These are phyloP conservation scores for Termitomyces sp. DNA, from an alignment of 768 basidiomycete species.

Conservation along the genomic window DNA sequence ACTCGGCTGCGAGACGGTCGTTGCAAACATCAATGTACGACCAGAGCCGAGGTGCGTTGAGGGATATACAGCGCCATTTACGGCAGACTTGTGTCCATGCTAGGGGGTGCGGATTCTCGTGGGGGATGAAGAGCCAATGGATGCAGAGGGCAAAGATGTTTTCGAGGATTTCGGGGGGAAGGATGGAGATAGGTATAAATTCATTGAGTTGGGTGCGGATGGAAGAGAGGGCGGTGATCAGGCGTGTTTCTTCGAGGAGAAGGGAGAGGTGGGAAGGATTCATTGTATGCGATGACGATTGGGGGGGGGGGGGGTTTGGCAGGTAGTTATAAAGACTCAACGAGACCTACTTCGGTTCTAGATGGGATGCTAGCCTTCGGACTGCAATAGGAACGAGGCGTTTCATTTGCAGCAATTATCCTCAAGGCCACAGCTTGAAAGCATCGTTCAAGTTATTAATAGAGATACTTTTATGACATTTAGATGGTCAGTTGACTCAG, in stretches of 20 bases:
- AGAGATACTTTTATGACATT: background rate
- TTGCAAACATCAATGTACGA: conserved; percentile 32
- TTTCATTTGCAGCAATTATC: background rate
- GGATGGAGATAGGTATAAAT: conserved; percentile 22
- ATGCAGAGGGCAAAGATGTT: conserved; percentile 33
- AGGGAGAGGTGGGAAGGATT: conserved; percentile 7
- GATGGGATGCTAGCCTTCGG: background rate
- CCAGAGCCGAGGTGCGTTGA: conserved; percentile 34
- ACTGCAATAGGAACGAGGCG: background rate
- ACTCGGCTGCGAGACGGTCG: conserved; percentile 26
- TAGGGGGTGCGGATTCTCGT: conserved; percentile 25
- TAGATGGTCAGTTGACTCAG: background rate
- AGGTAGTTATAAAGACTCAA: background rate
- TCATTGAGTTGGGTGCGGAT: conserved; percentile 24
- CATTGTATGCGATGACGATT: background rate
- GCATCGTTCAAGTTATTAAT: background rate
- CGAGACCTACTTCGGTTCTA: background rate
- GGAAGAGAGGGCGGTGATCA: conserved; percentile 21
- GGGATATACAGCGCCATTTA: conserved; percentile 29
- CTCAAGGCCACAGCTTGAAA: background rate
- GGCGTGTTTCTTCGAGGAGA: conserved; percentile 21
- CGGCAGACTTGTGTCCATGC: conserved; percentile 39
- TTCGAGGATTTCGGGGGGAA: conserved; percentile 37
- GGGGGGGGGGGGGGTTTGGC: background rate
- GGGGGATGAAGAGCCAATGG: conserved; percentile 27